Percentiles rank a stretch among this genome's conserved stretches.
phyloP scores from a whole-genome alignment of 2,329 filamentous ascomycete species.

The Xylaria sp. region DNA sequence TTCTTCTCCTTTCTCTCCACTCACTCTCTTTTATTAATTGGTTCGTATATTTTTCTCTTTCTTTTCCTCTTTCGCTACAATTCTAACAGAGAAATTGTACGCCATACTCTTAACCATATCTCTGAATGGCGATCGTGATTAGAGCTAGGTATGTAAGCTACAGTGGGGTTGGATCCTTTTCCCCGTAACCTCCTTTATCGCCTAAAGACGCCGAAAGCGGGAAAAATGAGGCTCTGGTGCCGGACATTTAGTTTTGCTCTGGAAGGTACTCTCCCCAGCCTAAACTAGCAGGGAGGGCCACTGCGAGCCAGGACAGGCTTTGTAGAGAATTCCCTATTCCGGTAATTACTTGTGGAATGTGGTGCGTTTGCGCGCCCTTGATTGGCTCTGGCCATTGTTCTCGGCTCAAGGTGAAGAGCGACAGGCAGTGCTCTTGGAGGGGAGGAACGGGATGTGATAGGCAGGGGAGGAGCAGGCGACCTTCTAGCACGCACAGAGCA shows the following conservation, averaged over 20 bases:
- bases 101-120: background rate
- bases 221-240: no score
- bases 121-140: no score
- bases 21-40: no score
- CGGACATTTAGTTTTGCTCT: background rate
- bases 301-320: background rate
- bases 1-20: no score
- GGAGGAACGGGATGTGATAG: slow-evolving; percentile 3
- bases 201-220: no score
- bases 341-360: slow-evolving; percentile 32
- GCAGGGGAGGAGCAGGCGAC: slow-evolving; percentile 1
- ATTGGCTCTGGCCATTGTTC: slow-evolving; percentile 16
- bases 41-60: no score
- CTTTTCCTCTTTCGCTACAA: no score
- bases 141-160: no score
- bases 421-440: background rate
- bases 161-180: no score
- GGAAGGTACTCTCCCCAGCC: background rate
- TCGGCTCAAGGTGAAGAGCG: slow-evolving; percentile 16
- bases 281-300: background rate
- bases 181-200: no score
- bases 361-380: slow-evolving; percentile 1
- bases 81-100: background rate
- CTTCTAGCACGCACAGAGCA: no score
- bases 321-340: slow-evolving; percentile 38